Evolutionary conservation across 768 basidiomycete species (phyloP).

Genomic region (Trametes punicea): DNA sequence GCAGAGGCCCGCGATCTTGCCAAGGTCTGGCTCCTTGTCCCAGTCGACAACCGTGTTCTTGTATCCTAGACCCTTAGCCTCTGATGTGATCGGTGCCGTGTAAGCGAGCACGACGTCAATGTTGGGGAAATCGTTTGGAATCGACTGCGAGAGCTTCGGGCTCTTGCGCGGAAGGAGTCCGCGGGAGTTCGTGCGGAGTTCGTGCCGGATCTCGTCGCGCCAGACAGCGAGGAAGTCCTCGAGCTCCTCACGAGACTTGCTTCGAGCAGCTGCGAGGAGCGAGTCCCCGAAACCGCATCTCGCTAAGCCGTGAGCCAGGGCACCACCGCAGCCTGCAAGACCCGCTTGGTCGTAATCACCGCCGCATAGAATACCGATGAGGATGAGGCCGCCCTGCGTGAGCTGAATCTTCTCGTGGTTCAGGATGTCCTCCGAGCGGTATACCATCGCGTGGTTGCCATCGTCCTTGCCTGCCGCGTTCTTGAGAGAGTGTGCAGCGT

Average conservation of each 20-base stretch:
- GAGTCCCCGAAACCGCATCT: conserved; percentile 77
- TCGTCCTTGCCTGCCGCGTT: conserved; percentile 71
- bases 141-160: conserved; percentile 55
- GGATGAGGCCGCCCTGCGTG: conserved; percentile 64
- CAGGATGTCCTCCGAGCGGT: conserved; percentile 36
- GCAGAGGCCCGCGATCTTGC: conserved; percentile 71
- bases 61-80: conserved; percentile 28
- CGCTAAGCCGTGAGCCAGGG: conserved; percentile 74
- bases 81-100: conserved; percentile 71
- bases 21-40: conserved; percentile 61
- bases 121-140: conserved; percentile 69
- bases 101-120: conserved; percentile 76
- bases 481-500: conserved; percentile 57
- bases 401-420: conserved; percentile 50
- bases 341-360: conserved; percentile 86
- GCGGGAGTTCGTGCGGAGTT: conserved; percentile 67
- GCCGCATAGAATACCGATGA: conserved; percentile 83
- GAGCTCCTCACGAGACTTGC: conserved; percentile 41
- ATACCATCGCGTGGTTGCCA: conserved; percentile 59
- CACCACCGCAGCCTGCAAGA: conserved; percentile 61
- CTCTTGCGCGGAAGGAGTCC: conserved; percentile 64
- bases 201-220: conserved; percentile 57
- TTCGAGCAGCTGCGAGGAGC: conserved; percentile 56
- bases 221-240: conserved; percentile 55
- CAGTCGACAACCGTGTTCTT: conserved; percentile 40